Evolutionary conservation across 208 protist species (phyloP), one percentile per base, ranked within the genome.

Genomic region (Strigomonas culicis): DNA sequence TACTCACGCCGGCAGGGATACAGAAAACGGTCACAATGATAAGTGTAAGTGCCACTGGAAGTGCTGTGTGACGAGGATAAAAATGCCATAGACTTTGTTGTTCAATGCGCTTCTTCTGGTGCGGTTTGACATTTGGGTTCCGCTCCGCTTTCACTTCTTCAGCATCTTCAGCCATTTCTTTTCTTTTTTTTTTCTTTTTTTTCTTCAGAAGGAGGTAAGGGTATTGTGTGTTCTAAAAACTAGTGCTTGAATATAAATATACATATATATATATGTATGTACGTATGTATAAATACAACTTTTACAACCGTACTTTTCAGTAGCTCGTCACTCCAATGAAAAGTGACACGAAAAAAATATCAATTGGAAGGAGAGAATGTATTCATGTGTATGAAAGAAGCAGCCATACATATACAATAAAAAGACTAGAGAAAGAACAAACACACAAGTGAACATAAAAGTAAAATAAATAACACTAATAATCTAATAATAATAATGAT

Each of bases 31-130:
- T 84, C 2, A 99, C 44, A n/a, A 97, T 47, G 22, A 99, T 73
- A 62, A 99, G 97, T n/a, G 70, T 67, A 0, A 92, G 47, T 30
- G 98, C 84, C 10, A 99, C 96, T 34, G 75, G 67, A 7, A 80
- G 74, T 22, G 97, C 94, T 6, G 90, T 97, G n/a, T 99, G 71
- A 34, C 98, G 83, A 15, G 96, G 96, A 68, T 98, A 97, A 79
- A 98, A 97, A 24, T 97, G 95, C 53, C 56, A 70, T 36, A 99
- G 75, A 22, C 69, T 69, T 74, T 99, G 98, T 79, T 99, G 98
- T 59, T 88, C 76, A 11, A 92, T n/a, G 2, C 61, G 58, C 22
- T 61, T 78, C 22, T 69, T 68, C 0, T 51, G 68, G 50, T 84
- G 74, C 1, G 77, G 81, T 25, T 79, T 86, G 15, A 39, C 34